phyloP scores from a whole-genome alignment of 2,329 filamentous ascomycete species.

The Incumbomyces lentus region DNA sequence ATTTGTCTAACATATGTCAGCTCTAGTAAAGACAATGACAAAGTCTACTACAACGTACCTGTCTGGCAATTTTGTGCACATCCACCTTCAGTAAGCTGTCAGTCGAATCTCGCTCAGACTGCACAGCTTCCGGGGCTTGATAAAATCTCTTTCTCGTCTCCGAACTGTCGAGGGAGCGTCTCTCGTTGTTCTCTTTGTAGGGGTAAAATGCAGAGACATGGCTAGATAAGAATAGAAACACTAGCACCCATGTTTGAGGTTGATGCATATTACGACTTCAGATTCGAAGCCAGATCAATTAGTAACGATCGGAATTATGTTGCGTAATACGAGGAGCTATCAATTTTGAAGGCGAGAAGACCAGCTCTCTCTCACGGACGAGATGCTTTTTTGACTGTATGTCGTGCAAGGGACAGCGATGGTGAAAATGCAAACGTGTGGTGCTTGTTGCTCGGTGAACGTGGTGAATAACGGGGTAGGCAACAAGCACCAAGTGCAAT shows the following conservation, averaged over 20 bases:
- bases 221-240: constrained; percentile 14
- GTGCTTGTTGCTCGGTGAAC: constrained; percentile 6
- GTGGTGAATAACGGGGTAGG: not conserved
- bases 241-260: constrained; percentile 17
- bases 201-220: constrained; percentile 34
- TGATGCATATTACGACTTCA: constrained; percentile 15
- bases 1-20: constrained; percentile 24
- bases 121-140: constrained; percentile 21
- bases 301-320: not conserved
- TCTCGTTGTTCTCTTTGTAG: constrained; percentile 23
- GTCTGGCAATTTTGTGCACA: constrained; percentile 25
- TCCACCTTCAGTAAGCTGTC: constrained; percentile 25
- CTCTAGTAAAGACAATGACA: too few relatives aligned
- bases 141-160: constrained; percentile 24
- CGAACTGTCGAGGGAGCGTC: constrained; percentile 3
- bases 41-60: constrained; percentile 10
- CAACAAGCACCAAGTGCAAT: constrained; percentile 2
- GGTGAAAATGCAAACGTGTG: not conserved
- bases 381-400: not conserved
- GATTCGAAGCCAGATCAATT: too few relatives aligned
- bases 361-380: constrained; percentile 1
- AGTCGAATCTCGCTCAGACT: constrained; percentile 18
- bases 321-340: not conserved
- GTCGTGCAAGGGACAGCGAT: not conserved
- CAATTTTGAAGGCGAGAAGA: constrained; percentile 1